These are phyloP conservation scores for Macrophomina pseudophaseolina DNA, from an alignment of 2,329 filamentous ascomycete species.

Conservation along the genomic window DNA sequence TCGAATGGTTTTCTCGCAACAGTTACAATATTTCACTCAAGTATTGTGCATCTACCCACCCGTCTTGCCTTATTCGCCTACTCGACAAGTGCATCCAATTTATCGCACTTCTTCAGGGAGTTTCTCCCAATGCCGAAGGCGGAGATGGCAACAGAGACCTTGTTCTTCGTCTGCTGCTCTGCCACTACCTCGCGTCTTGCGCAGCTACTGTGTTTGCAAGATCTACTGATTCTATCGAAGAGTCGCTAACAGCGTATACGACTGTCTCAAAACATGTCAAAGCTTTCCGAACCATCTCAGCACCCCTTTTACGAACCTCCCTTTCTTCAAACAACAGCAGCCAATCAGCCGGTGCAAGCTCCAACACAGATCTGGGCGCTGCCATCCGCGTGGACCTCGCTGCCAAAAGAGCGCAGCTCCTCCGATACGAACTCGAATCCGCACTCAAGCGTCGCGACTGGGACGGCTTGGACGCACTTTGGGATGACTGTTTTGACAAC, in stretches of 20 bases:
- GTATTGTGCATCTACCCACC: constrained; percentile 63
- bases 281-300: constrained; percentile 59
- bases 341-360: not conserved
- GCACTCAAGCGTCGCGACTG: constrained; percentile 69
- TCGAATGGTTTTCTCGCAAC: constrained; percentile 85
- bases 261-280: constrained; percentile 65
- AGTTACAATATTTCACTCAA: constrained; percentile 78
- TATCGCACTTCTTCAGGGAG: constrained; percentile 43
- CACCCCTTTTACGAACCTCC: constrained; percentile 42
- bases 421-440: constrained; percentile 81
- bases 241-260: constrained; percentile 65
- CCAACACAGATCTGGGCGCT: constrained; percentile 43
- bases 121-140: not conserved
- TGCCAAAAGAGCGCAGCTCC: constrained; percentile 67
- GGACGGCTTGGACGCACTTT: constrained; percentile 67
- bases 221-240: constrained; percentile 46
- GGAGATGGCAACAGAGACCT: constrained; percentile 48
- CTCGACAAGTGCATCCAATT: constrained; percentile 53
- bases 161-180: constrained; percentile 67
- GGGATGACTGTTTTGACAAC: constrained; percentile 48
- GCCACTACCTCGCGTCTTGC: constrained; percentile 67
- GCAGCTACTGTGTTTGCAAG: constrained; percentile 56
- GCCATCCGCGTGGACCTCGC: constrained; percentile 59
- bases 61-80: constrained; percentile 62
- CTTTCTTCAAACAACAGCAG: constrained; percentile 27